phyloP scores from a whole-genome alignment of 345 rosid species.

The Nasturtium officinale region DNA sequence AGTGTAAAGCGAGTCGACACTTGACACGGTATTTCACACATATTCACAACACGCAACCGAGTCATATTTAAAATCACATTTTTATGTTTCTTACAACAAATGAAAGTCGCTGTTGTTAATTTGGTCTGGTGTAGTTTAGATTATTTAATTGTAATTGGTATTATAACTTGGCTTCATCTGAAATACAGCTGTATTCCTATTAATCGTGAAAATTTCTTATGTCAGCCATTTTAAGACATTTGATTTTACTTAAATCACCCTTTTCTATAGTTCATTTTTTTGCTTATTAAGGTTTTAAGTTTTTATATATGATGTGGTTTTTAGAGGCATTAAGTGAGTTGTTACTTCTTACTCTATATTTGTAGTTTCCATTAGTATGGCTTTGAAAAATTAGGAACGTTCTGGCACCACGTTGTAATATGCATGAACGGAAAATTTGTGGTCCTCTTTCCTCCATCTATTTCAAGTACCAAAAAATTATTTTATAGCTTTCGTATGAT shows the following conservation, averaged over 20 bases:
- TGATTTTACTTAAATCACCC: slow-evolving; percentile 33
- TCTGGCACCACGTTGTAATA: slow-evolving; percentile 39
- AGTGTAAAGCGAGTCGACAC: slow-evolving; percentile 37
- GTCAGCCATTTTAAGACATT: slow-evolving; percentile 37
- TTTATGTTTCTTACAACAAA: slow-evolving; percentile 17
- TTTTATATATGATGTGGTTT: slow-evolving; percentile 13
- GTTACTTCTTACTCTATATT: slow-evolving; percentile 2
- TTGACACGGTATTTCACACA: slow-evolving; percentile 33
- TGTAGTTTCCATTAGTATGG: slow-evolving; percentile 23
- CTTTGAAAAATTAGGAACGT: slow-evolving; percentile 14
- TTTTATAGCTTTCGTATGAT: slow-evolving; percentile 14
- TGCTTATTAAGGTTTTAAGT: not conserved
- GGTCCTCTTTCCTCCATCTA: slow-evolving; percentile 20
- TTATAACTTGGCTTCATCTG: slow-evolving; percentile 33
- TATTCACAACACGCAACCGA: slow-evolving; percentile 36
- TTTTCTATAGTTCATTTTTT: slow-evolving; percentile 2
- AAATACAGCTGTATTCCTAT: slow-evolving; percentile 39
- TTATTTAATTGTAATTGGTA: slow-evolving; percentile 18
- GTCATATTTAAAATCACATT: not conserved
- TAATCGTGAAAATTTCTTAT: slow-evolving; percentile 18
- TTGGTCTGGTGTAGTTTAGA: slow-evolving; percentile 8
- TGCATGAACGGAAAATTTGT: slow-evolving; percentile 26
- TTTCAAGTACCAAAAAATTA: slow-evolving; percentile 18
- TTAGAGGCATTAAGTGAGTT: slow-evolving; percentile 5
- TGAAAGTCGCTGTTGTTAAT: slow-evolving; percentile 27